Conservation (phyloP, 805 yeast genomes). For the Schwanniomyces sp. region DNA sequence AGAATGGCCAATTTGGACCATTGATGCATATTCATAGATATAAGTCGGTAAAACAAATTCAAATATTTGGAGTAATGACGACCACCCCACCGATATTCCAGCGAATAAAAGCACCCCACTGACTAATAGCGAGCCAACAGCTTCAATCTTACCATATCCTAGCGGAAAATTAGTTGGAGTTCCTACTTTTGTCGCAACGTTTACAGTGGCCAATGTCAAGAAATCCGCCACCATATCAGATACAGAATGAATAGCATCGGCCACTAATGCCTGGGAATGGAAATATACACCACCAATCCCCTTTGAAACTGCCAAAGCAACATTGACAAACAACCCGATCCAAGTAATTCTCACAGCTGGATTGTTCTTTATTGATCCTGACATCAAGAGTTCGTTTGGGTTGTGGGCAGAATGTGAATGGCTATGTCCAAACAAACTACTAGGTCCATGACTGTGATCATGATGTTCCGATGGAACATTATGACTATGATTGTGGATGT, state of each 20-base stretch:
- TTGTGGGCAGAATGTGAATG: conserved; percentile 48
- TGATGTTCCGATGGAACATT: neutral
- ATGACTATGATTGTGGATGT: conserved; percentile 7
- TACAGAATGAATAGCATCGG: conserved; percentile 92
- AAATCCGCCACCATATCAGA: conserved; percentile 90
- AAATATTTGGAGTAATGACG: conserved; percentile 65
- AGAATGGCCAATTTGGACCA: conserved; percentile 49
- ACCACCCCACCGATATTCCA: conserved; percentile 88
- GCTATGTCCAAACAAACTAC: conserved; percentile 23
- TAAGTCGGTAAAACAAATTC: conserved; percentile 68
- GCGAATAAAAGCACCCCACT: conserved; percentile 81
- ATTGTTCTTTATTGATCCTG: conserved; percentile 39
- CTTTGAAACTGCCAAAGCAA: conserved; percentile 83
- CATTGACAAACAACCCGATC: conserved; percentile 82
- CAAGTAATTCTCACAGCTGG: conserved; percentile 94
- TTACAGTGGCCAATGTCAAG: conserved; percentile 84
- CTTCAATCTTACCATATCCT: conserved; percentile 92
- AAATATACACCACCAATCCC: conserved; percentile 87
- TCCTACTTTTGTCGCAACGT: conserved; percentile 58
- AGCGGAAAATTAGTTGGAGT: conserved; percentile 70
- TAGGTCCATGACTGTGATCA: conserved; percentile 7
- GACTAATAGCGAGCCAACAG: conserved; percentile 88
- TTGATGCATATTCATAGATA: conserved; percentile 52
- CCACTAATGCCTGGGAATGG: conserved; percentile 91
- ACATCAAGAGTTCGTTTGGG: conserved; percentile 41